Conservation (phyloP, 2,329 filamentous ascomycete species). For the Colletotrichum somersetense region DNA sequence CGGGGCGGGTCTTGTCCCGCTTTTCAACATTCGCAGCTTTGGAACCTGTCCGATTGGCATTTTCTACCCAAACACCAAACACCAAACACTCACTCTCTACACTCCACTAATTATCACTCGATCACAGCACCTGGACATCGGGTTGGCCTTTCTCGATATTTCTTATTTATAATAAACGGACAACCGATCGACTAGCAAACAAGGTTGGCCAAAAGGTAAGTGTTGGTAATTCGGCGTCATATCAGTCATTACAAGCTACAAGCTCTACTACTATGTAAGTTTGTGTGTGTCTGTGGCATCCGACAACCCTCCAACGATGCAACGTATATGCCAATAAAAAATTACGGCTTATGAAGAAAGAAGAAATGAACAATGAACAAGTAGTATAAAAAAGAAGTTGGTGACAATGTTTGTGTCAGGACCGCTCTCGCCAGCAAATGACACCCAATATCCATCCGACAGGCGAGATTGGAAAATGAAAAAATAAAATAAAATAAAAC, state of each 20-base stretch:
- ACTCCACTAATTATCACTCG: too few relatives aligned
- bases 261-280: background rate
- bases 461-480: conserved; percentile 13
- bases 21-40: conserved; percentile 19
- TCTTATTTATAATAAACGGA: background rate
- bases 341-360: background rate
- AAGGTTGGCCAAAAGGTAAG: background rate
- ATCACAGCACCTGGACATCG: too few relatives aligned
- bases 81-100: too few relatives aligned
- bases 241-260: conserved; percentile 32
- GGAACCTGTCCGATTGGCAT: conserved; percentile 18
- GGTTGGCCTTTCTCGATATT: background rate
- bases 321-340: background rate
- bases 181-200: too few relatives aligned
- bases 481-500: background rate
- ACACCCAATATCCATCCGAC: conserved; percentile 23
- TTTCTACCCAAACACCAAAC: too few relatives aligned
- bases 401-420: background rate
- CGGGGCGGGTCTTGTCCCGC: background rate
- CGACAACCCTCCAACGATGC: conserved; percentile 10
- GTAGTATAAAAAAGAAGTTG: background rate
- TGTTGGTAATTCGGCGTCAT: conserved; percentile 31
- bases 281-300: conserved; percentile 28
- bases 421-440: conserved; percentile 8
- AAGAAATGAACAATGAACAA: background rate